A percentile compares a stretch with the other conserved stretches of the same genome.
Evolutionary conservation across 2,329 filamentous ascomycete species (phyloP).

Genomic region (Colletotrichum eleusines): DNA sequence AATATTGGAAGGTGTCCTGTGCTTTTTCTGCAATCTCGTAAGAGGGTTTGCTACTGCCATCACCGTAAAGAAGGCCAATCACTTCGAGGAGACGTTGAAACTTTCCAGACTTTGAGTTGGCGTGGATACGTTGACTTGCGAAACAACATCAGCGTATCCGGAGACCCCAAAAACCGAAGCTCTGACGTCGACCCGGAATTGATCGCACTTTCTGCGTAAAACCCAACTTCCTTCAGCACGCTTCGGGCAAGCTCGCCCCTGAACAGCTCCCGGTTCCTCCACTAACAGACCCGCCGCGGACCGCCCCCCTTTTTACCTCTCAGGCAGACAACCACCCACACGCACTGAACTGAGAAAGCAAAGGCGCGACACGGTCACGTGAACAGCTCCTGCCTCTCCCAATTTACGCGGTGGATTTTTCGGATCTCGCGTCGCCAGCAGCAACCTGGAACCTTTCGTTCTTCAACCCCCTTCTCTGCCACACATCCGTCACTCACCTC

Average conservation of each 20-base stretch:
- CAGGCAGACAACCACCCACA: neutral
- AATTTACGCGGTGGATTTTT: conserved; percentile 59
- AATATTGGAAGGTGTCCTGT: neutral
- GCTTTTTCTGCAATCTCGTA: neutral
- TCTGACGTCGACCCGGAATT: conserved; percentile 9
- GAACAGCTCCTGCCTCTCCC: conserved; percentile 46
- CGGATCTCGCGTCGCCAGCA: conserved; percentile 55
- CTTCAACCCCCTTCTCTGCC: conserved; percentile 32
- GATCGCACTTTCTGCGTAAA: neutral
- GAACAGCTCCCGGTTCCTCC: conserved; percentile 1
- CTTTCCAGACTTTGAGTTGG: neutral
- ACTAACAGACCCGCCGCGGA: conserved; percentile 6
- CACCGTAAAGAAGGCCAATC: neutral
- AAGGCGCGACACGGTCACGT: conserved; percentile 50
- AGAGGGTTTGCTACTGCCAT: no score
- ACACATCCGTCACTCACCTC: conserved; percentile 43
- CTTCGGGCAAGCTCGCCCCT: conserved; percentile 26
- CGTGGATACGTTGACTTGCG: neutral
- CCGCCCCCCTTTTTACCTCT: neutral
- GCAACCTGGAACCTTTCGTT: conserved; percentile 35
- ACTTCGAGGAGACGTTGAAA: neutral
- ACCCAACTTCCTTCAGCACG: conserved; percentile 11
- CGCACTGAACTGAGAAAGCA: conserved; percentile 6
- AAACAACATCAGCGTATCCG: neutral
- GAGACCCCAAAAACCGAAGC: neutral